Conservation (phyloP, 345 rosid genomes). For the Ricinus communis region DNA sequence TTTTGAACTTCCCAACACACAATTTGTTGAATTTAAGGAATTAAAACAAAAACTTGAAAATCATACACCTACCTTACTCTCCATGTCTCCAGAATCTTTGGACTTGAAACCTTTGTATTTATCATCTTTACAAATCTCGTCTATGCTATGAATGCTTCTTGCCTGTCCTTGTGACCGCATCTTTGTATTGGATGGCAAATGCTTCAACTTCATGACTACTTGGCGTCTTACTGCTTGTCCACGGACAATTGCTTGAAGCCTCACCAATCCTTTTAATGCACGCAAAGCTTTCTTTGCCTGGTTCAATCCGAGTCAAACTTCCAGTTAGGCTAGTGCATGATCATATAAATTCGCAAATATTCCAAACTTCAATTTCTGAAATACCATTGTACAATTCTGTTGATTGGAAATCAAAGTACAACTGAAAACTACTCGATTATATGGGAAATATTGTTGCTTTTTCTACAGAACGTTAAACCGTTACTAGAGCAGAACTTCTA, state of each 20-base stretch:
- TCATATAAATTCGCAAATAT: not conserved
- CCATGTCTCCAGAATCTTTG: slow-evolving; percentile 43
- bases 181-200: slow-evolving; percentile 29
- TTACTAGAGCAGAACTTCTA: no score
- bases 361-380: not conserved
- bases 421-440: not conserved
- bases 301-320: slow-evolving; percentile 19
- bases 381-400: not conserved
- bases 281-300: slow-evolving; percentile 93
- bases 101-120: slow-evolving; percentile 29
- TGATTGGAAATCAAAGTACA: not conserved
- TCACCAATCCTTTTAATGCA: slow-evolving; percentile 79
- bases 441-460: no score
- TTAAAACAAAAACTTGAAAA: not conserved
- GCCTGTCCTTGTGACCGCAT: slow-evolving; percentile 24
- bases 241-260: slow-evolving; percentile 83
- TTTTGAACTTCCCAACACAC: no score
- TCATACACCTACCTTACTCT: slow-evolving; percentile 35
- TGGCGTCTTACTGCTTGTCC: slow-evolving; percentile 67
- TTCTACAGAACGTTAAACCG: no score
- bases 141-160: slow-evolving; percentile 14
- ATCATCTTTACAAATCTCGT: slow-evolving; percentile 17
- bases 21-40: no score
- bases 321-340: not conserved
- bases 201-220: slow-evolving; percentile 25